Base-by-base conservation (phyloP, 257 asterid genomes). In the Nyctanthes arbortristis region DNA sequence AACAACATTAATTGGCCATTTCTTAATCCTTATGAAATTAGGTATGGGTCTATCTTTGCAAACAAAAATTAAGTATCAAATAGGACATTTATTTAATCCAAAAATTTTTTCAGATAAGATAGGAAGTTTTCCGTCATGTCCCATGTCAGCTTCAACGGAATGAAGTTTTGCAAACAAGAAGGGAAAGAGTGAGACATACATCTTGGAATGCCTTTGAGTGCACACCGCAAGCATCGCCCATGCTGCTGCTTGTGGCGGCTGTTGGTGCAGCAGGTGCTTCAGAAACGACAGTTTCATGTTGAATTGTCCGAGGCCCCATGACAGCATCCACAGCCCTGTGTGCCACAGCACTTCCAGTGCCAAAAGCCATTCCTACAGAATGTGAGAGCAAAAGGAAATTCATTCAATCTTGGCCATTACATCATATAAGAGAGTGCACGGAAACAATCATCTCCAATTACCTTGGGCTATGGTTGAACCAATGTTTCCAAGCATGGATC, bases 391-490 rank as follows among this genome's bases (percentile, higher is more conserved):
- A 30, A 28, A 35, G 12, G 20, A 33, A 22, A 36, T 13, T 49
- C 58, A 49, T 49, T 49, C 58, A 49, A 20, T 20, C 8, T 49
- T 22, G 7, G 12, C 8, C 27, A 22, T 40, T 49, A 1, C n/a
- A 49, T 52, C 30, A 25, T n/a, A 27, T 18, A 47, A 5, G 57
- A 7, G n/a, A 3, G 4, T 2, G 24, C 24, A 24, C 6, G 2
- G 28, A 6, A 2, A 52, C 29, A 52, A 24, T 20, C 24, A 11
- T 52, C 13, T 20, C 0, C 28, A 8, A 6, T 57, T n/a, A 89
- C 96, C 96, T 72, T 89, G 84, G 32, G 89, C 92, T 71, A 92
- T 83, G 76, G 88, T 84, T 68, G 92, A 84, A 66, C 96, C 90
- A 49, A 88, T 67, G 67, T 43, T 67, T 37, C 89, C 79, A 32